phyloP scores from a whole-genome alignment of 2,329 filamentous ascomycete species.

The Penicillium sp. region DNA sequence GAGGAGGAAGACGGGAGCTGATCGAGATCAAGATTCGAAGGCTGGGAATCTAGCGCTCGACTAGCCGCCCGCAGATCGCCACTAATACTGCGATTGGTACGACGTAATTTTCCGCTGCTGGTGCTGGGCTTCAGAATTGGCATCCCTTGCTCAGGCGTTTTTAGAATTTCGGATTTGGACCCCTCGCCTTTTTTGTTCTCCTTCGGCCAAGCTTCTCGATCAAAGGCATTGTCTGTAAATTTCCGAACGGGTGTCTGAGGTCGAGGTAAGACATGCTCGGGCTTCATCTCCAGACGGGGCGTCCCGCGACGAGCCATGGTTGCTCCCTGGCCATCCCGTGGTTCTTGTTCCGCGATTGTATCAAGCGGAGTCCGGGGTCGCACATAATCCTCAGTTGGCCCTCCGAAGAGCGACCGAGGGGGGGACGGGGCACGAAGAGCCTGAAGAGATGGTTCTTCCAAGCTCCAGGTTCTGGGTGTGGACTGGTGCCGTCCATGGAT shows the following conservation, averaged over 20 bases:
- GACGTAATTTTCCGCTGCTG: conserved; percentile 63
- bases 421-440: conserved; percentile 23
- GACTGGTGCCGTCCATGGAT: conserved; percentile 37
- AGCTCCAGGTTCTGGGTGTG: conserved; percentile 28
- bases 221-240: conserved; percentile 34
- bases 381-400: conserved; percentile 30
- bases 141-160: conserved; percentile 32
- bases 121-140: conserved; percentile 33
- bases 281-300: conserved; percentile 40
- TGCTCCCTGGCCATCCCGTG: conserved; percentile 36
- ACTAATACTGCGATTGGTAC: conserved; percentile 65
- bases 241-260: conserved; percentile 32
- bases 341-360: conserved; percentile 52
- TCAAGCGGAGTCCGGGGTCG: conserved; percentile 47
- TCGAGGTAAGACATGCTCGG: conserved; percentile 37
- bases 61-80: conserved; percentile 71
- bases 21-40: conserved; percentile 37
- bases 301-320: conserved; percentile 36
- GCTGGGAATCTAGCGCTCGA: conserved; percentile 46
- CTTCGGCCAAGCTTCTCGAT: conserved; percentile 32
- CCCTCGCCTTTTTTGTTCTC: conserved; percentile 18
- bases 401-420: conserved; percentile 36
- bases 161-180: conserved; percentile 24
- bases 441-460: conserved; percentile 24
- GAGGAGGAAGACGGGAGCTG: conserved; percentile 51